Conservation (phyloP, 208 protist species). For the Leishmania braziliensis region DNA sequence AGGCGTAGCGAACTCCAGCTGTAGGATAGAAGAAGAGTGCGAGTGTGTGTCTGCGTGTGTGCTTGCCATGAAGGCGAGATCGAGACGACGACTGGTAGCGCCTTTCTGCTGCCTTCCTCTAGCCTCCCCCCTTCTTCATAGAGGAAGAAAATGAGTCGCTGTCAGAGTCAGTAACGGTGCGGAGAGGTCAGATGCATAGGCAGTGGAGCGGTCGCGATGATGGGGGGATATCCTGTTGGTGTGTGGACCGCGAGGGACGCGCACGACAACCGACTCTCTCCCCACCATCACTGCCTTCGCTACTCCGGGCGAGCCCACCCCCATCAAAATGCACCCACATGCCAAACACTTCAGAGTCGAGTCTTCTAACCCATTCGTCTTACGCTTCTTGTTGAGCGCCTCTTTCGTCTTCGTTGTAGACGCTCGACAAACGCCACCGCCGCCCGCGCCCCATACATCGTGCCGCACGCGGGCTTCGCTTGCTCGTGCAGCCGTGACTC, state of each 20-base stretch:
- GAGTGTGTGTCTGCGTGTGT: conserved; percentile 5
- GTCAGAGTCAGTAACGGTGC: neutral
- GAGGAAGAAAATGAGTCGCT: neutral
- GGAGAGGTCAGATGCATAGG: neutral
- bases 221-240: neutral
- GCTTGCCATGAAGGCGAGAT: neutral
- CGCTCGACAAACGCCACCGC: neutral
- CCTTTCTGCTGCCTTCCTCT: neutral
- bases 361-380: neutral
- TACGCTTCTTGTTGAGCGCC: neutral
- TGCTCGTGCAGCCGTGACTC: neutral
- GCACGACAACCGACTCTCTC: neutral
- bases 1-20: conserved; percentile 7
- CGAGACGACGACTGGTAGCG: neutral
- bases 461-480: neutral
- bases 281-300: neutral
- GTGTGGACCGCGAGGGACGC: neutral
- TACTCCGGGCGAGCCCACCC: neutral
- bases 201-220: neutral
- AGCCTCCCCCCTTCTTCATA: neutral
- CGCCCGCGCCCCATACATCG: neutral
- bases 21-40: neutral
- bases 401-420: neutral
- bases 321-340: neutral
- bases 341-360: neutral